Evolutionary conservation across 805 yeast genomes (phyloP), one percentile per base, ranked within the genome.

Genomic region (Yamadazyma nakazawae): DNA sequence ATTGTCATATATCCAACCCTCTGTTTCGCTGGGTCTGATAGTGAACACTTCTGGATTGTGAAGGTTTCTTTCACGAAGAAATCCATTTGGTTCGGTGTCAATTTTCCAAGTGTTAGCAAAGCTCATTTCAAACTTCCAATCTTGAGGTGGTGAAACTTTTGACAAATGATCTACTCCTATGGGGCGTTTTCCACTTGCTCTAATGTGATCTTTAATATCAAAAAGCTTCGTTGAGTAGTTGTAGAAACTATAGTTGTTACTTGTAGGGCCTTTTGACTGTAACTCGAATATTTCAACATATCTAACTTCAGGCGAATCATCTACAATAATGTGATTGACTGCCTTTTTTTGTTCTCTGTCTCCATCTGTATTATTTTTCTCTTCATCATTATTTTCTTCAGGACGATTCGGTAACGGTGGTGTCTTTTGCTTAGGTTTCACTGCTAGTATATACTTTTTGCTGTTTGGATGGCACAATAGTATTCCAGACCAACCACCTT

Each of bases 211-310:
- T 19, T 64, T 62, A 16, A 62, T 59, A 47, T 79, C 83, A 62
- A 84, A 91, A 0, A 82, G 61, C 2, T 69, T 67, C 11, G 68
- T 68, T 0, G 92, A 75, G 58, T 74, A 87, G 18, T 76, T 60
- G 58, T 79, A 79, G 25, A 82, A 78, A 34, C 76, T 72, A 87
- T 92, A 90, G 25, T 73, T 73, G 6, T 74, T 68, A 0, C 81
- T 78, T 2, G 85, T 75, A 21, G 80, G 63, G 34, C 85, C 85
- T 54, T 76, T 84, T 37, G 76, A 72, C 59, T 86, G 86, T 19
- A 90, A 72, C 62, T 90, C 96, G 61, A 75, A 91, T 1, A 91
- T 70, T 58, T 90, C 95, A 7, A 88, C 90, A n/a, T 67, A 61
- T 37, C 80, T 69, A 0, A 67, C 61, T 40, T 81, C 82, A 0